Base-by-base conservation (phyloP, 2,329 filamentous ascomycete species). In the Alternaria metachromatica region DNA sequence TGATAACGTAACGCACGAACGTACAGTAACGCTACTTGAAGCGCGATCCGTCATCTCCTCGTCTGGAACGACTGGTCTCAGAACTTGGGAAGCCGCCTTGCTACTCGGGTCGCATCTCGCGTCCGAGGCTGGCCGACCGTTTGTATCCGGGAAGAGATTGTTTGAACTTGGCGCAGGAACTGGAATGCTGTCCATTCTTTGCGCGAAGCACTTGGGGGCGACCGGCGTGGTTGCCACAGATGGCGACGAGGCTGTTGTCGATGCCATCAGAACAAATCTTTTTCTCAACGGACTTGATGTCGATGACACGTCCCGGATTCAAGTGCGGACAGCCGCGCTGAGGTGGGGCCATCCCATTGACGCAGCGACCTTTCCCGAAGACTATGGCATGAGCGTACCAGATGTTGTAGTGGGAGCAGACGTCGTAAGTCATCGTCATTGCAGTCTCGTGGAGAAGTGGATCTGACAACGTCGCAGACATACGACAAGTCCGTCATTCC, bases 71-170 rank as follows among this genome's bases (percentile, higher is more conserved):
- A 95, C 92, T 0, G 92, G 92, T 1, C 84, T 92, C 23, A 87
- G 92, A 33, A 95, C 92, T 0, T 96, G 92, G 92, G 92, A 95
- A 77, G 92, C 92, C 1, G 89, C 91, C 2, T 81, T 95, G 9
- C 90, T 93, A 69, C 83, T 95, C 0, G 90, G 90, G 1, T 86
- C 89, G 48, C 93, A 89, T 71, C 85, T 94, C 21, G 87, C 71
- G 4, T 78, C 78, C 30, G 65, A 79, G 5, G 51, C 72, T 11
- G 87, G 86, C n/a, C 79, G 77, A 45, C 65, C 74, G 3, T 72
- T 85, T 5, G 81, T 92, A 26, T 72, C 72, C 8, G 84, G 82
- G 3, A 90, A 88, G 72, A 84, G 82, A 8, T 80, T 94, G 1
- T 82, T 95, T 3, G 92, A 95, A 75, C 84, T 95, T 1, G 92